These are phyloP conservation scores for Teunomyces barrocoloradensis DNA, from an alignment of 805 yeast species.

Conservation along the genomic window DNA sequence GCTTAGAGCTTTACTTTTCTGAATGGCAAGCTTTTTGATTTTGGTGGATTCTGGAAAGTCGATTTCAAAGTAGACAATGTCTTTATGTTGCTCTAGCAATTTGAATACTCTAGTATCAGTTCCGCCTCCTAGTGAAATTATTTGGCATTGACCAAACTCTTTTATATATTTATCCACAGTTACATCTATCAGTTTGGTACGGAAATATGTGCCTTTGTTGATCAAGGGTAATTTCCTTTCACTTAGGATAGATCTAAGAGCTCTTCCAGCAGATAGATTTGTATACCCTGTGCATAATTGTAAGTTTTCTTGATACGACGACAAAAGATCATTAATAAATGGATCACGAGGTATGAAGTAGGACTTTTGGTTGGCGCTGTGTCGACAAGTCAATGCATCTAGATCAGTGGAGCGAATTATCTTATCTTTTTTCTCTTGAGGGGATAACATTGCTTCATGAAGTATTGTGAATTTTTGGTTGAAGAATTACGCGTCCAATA, in stretches of 20 bases:
- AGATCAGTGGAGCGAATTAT: conserved; percentile 58
- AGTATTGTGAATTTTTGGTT: background rate
- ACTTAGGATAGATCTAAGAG: conserved; percentile 37
- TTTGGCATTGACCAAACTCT: conserved; percentile 38
- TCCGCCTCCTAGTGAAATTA: conserved; percentile 77
- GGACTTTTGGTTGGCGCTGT: conserved; percentile 46
- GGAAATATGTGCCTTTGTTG: conserved; percentile 66
- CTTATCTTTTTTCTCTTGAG: conserved; percentile 37
- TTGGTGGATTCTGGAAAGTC: conserved; percentile 59
- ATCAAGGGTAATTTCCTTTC: conserved; percentile 59
- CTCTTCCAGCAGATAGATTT: conserved; percentile 37
- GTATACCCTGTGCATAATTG: conserved; percentile 40
- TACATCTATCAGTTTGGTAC: conserved; percentile 53
- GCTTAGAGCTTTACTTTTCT: conserved; percentile 25
- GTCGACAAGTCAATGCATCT: conserved; percentile 68
- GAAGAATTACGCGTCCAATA: background rate
- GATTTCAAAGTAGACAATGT: conserved; percentile 52
- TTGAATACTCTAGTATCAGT: conserved; percentile 69
- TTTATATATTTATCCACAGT: conserved; percentile 43
- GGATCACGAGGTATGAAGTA: conserved; percentile 46
- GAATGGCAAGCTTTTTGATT: conserved; percentile 51
- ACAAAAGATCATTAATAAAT: conserved; percentile 30
- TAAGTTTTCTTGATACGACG: conserved; percentile 35
- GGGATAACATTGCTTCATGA: conserved; percentile 28
- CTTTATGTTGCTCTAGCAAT: conserved; percentile 31